Base-by-base conservation (phyloP, 495 filamentous ascomycete species). In the Penicillium daleae region DNA sequence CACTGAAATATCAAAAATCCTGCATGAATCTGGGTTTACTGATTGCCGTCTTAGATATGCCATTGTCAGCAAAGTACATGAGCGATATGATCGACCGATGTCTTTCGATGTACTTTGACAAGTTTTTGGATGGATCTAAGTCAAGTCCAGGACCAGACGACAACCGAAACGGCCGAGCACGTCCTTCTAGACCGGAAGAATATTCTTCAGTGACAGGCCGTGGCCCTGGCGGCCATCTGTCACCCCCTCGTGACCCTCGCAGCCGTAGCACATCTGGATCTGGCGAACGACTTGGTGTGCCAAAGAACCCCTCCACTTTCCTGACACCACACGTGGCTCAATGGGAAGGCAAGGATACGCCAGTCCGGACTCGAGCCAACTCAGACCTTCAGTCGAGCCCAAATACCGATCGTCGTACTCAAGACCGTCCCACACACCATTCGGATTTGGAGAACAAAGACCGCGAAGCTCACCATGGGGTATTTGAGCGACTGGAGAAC, bases 401-500 rank as follows among this genome's bases (percentile, higher is more conserved):
- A 15, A 71, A 65, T 21, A 52, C 32, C 39, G 66, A 69, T 37
- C 61, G 56, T 19, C 62, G 59, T 29, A 63, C 60, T 12, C 63
- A 66, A 15, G 66, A 69, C 7, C 29, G 22, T 15, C 51, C 55
- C 52, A 46, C 57, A 8, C 72, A 66, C 53, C 55, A 56, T 29
- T 58, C 55, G 15, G 62, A 69, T 15, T 22, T 52, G 15, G 71
- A 63, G 9, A 49, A 31, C n/a, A 72, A 66, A 48, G 64, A 69
- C 22, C 60, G 56, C n/a, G 72, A 73, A 24, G 56, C 56, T 40
- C 67, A 63, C 10, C 56, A 70, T 26, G 61, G 62, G 22, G 80
- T 91, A 13, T 96, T 97, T 68, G 84, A 83, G 60, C 82, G 78
- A 22, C 70, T 96, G 49, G 92, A 96, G 73, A 89, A 91, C 57